Evolutionary conservation across 176 grass and related monocot species (phyloP).

Genomic region (Chrysopogon serrulatus): DNA sequence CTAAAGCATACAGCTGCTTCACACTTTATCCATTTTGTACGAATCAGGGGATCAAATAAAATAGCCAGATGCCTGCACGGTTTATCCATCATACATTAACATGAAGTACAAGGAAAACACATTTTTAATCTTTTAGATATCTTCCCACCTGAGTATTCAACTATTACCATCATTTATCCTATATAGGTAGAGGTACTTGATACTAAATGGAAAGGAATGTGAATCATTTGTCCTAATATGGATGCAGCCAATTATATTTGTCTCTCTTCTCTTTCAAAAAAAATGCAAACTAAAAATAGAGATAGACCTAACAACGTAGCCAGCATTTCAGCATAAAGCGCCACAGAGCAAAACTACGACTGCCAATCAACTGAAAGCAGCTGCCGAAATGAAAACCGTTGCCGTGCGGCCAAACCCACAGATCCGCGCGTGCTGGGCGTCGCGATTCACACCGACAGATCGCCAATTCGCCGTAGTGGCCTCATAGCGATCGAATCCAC

Average conservation of each 20-base stretch:
- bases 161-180: neutral
- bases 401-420: neutral
- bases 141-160: neutral
- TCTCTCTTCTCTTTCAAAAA: neutral
- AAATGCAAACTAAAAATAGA: neutral
- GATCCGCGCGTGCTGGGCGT: neutral
- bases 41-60: slow-evolving; percentile 44
- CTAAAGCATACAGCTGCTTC: slow-evolving; percentile 51
- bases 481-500: neutral
- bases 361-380: neutral
- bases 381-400: neutral
- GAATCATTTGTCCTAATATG: neutral
- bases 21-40: slow-evolving; percentile 68
- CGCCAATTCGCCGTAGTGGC: neutral
- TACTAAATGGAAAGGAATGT: neutral
- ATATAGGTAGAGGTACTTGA: neutral
- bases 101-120: neutral
- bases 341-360: neutral
- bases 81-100: slow-evolving; percentile 9
- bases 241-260: neutral
- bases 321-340: neutral
- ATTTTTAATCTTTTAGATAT: neutral
- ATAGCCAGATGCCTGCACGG: slow-evolving; percentile 56
- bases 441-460: neutral
- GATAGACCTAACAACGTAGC: neutral